Conservation (phyloP, 2,329 filamentous ascomycete species). For the Trichoderma cornu-damae region DNA sequence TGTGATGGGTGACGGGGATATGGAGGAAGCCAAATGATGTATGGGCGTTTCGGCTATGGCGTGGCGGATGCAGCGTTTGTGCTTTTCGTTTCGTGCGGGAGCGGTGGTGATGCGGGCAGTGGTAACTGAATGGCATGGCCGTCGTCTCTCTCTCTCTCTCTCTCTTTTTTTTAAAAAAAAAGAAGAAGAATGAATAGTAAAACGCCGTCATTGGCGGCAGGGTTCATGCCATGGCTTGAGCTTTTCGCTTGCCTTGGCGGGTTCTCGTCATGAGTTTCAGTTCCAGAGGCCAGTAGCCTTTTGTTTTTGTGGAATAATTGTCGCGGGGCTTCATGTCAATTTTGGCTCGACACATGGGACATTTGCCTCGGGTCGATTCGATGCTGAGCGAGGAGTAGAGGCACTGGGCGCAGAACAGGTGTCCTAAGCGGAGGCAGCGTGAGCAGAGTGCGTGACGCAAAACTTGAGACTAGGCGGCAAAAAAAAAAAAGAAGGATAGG, state of each 20-base stretch:
- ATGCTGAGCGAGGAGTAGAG: conserved; percentile 56
- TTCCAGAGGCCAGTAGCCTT: conserved; percentile 54
- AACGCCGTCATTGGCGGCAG: neutral
- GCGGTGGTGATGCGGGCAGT: too few species aligned
- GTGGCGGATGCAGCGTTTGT: neutral
- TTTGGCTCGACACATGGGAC: conserved; percentile 59
- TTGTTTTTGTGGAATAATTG: conserved; percentile 42
- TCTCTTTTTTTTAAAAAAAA: neutral
- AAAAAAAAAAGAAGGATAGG: neutral
- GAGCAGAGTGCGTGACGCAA: conserved; percentile 15
- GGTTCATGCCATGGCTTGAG: conserved; percentile 27
- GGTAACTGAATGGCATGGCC: too few species aligned
- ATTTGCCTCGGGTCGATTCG: conserved; percentile 51
- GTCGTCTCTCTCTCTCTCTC: too few species aligned
- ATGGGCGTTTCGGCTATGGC: neutral
- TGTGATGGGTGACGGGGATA: neutral
- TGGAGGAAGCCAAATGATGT: neutral
- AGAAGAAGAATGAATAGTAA: neutral
- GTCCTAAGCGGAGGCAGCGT: conserved; percentile 44
- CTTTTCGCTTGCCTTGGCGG: conserved; percentile 44
- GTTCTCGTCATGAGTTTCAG: conserved; percentile 57
- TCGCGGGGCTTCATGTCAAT: conserved; percentile 45
- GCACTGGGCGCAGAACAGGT: conserved; percentile 60
- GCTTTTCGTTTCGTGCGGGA: neutral
- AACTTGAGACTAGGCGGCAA: too few species aligned